Evolutionary conservation across 805 yeast genomes (phyloP), one percentile per base, ranked within the genome.

Genomic region (Teunomyces gatunensis): DNA sequence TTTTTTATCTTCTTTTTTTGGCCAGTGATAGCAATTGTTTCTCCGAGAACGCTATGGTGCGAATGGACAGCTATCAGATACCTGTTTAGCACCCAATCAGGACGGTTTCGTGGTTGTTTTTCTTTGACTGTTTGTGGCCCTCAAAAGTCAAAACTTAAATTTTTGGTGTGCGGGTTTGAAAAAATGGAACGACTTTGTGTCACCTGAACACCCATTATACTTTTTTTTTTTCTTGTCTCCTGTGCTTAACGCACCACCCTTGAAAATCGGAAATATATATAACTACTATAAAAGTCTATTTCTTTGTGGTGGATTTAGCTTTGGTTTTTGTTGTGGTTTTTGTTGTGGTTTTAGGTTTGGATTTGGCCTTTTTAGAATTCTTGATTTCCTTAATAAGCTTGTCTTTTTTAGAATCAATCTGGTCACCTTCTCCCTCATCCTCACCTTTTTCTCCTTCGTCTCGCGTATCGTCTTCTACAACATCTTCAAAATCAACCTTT

Each of bases 401-500:
- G 58, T 84, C 89, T 70, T 81, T 83, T 54, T 77, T 75, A 15
- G 77, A 58, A 52, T 81, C 87, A 12, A 71, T 66, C 39, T 68
- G 72, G 3, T 68, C 79, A 20, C 59, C 65, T 4, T 69, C 74
- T n/a, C 67, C 71, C 13, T 69, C 75, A 15, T 72, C 79, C 7
- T 67, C 76, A 27, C 73, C 77, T 27, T 70, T 78, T 25, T 74
- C 73, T 68, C 50, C 65, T 27, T 75, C 73, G 47, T 80, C 84
- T 11, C 17, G 28, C 13, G 34, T 29, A 18, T 42, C 45, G 33
- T 82, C 89, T 21, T 79, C 83, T 35, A 85, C 75, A 2, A 84
- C 89, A 50, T 85, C 92, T 36, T 85, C 95, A 44, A 74, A 73
- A 57, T 85, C 91, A 3, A 89, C 90, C 34, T 71, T 74, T 20